Evolutionary conservation across 345 rosid genomes (phyloP), one percentile per base, ranked within the genome.

Genomic region (Sisymbrium altissimum): DNA sequence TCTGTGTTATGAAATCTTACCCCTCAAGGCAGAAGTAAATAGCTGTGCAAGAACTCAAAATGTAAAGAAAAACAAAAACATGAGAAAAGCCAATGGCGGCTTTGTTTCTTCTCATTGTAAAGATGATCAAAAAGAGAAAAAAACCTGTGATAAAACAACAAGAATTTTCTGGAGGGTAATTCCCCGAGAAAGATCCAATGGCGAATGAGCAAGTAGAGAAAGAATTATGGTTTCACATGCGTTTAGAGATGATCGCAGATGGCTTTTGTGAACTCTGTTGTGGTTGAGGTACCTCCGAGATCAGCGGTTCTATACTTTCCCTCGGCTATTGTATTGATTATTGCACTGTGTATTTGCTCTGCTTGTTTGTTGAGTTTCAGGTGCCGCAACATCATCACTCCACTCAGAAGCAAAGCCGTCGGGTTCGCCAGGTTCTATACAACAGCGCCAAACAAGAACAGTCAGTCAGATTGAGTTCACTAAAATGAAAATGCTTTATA

Each of bases 221-320:
- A 75, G 9, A 69, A 70, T 55, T 15, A 36, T 4, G 35, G 10
- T 32, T 60, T 68, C 60, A 49, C 17, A 49, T 19, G 48, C 73
- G 64, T 29, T 79, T 85, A 88, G 65, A 95, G 94, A 69, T 86
- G 88, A 74, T 81, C 88, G 1, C 89, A 83, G 21, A 95, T 95
- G 9, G 98, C 97, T 58, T 84, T 88, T 0, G 99, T 95, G 73
- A 95, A 95, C 9, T 92, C 98, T 1, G 97, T 78, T 35, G 96
- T 95, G 3, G 92, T 73, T 27, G 97, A 79, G 9, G 72, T 39
- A 54, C 97, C 99, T n/a, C 97, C 99, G 4, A 95, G 94, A 75
- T 95, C 99, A 3, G 94, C 97, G 0, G 99, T 92, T 82, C 96
- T 85, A 78, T 81, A 87, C 75, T 90, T 89, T 19, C 96, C 97